Evolutionary conservation across 495 filamentous ascomycete genomes (phyloP).

Genomic region (Podospora fimiseda): DNA sequence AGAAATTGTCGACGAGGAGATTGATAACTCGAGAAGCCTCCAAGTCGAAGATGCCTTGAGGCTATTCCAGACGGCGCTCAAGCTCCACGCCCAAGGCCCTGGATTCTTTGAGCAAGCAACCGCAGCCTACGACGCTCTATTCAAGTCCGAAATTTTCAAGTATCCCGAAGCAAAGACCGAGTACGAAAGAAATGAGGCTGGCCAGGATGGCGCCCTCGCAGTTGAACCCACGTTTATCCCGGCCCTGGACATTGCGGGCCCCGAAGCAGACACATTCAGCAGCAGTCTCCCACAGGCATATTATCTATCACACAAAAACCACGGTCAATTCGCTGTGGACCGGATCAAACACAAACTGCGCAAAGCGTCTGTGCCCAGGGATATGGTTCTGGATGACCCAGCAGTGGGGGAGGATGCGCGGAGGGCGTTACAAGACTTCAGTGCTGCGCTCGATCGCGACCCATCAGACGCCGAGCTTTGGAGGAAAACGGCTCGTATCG

Average conservation of each 20-base stretch:
- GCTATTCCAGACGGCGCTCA: constrained; percentile 86
- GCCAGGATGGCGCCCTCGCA: constrained; percentile 44
- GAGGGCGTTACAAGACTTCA: constrained; percentile 55
- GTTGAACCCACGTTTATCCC: constrained; percentile 33
- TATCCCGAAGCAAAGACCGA: constrained; percentile 80
- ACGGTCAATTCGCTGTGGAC: constrained; percentile 84
- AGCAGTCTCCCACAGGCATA: constrained; percentile 82
- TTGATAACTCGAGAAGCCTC: constrained; percentile 92
- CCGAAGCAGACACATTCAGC: constrained; percentile 59
- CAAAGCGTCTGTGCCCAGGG: constrained; percentile 21
- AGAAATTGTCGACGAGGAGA: constrained; percentile 79
- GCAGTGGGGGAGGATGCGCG: constrained; percentile 36
- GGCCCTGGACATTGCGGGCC: constrained; percentile 36
- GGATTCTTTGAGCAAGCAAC: constrained; percentile 66
- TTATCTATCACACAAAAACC: constrained; percentile 90
- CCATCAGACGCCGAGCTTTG: constrained; percentile 93
- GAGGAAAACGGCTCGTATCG: constrained; percentile 76
- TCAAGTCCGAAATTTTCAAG: constrained; percentile 88
- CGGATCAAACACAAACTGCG: constrained; percentile 48
- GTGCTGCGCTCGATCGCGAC: constrained; percentile 76
- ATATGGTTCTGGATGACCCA: constrained; percentile 32
- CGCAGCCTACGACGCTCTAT: constrained; percentile 77
- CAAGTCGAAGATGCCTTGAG: constrained; percentile 96
- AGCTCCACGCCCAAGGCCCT: constrained; percentile 83
- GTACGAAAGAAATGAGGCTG: constrained; percentile 57